These are phyloP conservation scores for Alternaria solani DNA, from an alignment of 2,329 filamentous ascomycete genomes.

Conservation along the genomic window DNA sequence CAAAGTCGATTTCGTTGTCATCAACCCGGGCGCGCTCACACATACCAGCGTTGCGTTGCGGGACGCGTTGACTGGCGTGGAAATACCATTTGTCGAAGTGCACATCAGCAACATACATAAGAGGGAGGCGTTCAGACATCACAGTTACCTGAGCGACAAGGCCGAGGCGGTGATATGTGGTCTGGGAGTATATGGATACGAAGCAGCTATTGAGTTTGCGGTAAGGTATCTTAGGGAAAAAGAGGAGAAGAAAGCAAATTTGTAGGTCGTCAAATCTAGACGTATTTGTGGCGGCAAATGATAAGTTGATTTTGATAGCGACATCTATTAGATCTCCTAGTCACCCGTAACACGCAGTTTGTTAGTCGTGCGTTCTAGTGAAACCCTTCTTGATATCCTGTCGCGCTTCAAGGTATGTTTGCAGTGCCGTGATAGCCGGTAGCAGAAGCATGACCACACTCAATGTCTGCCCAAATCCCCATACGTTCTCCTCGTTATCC, in stretches of 20 bases:
- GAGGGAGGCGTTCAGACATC: constrained; percentile 71
- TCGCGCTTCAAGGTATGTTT: constrained; percentile 40
- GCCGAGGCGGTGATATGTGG: constrained; percentile 77
- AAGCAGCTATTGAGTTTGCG: constrained; percentile 56
- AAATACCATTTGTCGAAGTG: constrained; percentile 79
- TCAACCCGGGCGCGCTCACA: constrained; percentile 78
- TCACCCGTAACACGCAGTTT: neutral
- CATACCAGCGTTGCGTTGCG: constrained; percentile 79
- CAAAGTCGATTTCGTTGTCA: constrained; percentile 70
- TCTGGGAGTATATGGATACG: constrained; percentile 60
- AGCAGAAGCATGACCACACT: constrained; percentile 41
- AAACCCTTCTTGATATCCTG: constrained; percentile 29
- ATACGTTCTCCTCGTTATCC: constrained; percentile 35
- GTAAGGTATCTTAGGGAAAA: constrained; percentile 36
- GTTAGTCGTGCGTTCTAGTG: neutral
- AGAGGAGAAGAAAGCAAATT: neutral
- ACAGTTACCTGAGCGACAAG: constrained; percentile 79
- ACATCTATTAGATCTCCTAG: neutral
- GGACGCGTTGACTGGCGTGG: constrained; percentile 74
- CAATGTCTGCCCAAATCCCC: constrained; percentile 45
- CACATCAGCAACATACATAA: constrained; percentile 79
- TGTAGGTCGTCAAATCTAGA: neutral
- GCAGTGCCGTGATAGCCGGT: constrained; percentile 35
- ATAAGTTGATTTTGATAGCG: neutral
- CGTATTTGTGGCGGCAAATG: neutral